phyloP scores from a whole-genome alignment of 257 asterid genomes.

The Nicotiana tomentosiformis region DNA sequence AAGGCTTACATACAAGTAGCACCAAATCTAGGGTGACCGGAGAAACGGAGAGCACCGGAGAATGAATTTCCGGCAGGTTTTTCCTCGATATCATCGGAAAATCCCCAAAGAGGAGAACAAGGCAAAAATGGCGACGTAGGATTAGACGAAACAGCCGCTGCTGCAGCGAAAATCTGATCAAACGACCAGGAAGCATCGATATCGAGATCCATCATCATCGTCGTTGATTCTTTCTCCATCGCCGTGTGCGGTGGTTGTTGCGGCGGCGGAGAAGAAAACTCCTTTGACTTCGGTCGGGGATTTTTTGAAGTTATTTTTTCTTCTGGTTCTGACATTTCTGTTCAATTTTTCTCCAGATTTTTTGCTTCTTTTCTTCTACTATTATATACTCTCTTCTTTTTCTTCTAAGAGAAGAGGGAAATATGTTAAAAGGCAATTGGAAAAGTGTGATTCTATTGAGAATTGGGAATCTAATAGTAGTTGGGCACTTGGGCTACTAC shows the following conservation, averaged over 20 bases:
- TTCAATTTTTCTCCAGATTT: background rate
- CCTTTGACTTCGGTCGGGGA: background rate
- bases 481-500: background rate
- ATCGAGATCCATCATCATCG: constrained; percentile 1
- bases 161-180: constrained; percentile 2
- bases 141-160: background rate
- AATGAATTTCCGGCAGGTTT: background rate
- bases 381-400: background rate
- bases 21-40: background rate
- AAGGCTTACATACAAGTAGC: constrained; percentile 6
- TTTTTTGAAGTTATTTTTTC: background rate
- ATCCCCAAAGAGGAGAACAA: background rate
- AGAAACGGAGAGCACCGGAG: background rate
- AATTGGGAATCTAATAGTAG: background rate
- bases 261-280: background rate
- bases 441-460: background rate
- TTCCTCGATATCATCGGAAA: background rate
- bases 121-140: background rate
- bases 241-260: background rate
- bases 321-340: background rate
- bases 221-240: background rate
- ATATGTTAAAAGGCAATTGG: background rate
- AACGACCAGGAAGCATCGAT: background rate
- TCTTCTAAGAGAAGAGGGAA: background rate
- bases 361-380: background rate